A percentile compares a stretch with the other conserved stretches of the same genome.
Evolutionary conservation across 352 stramenopile genomes (phyloP).

Genomic region (Globisporangium barbulae): DNA sequence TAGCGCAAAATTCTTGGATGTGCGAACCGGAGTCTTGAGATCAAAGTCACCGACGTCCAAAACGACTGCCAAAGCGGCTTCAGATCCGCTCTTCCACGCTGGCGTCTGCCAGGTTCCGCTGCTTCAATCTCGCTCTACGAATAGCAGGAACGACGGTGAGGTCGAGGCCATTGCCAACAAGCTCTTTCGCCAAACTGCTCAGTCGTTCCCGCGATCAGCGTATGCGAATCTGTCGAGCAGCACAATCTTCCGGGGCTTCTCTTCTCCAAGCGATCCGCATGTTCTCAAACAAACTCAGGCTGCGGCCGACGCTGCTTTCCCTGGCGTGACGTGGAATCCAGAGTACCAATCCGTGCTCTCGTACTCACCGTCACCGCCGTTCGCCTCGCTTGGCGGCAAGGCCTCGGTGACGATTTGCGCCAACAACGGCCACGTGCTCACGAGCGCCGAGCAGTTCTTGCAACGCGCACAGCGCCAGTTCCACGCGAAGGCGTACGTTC

Average conservation of each 20-base stretch:
- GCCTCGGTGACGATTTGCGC: constrained; percentile 24
- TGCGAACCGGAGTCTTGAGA: not conserved
- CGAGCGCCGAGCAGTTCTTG: constrained; percentile 30
- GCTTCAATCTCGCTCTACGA: not conserved
- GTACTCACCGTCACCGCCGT: constrained; percentile 19
- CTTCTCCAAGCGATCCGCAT: not conserved
- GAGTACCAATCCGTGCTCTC: not conserved
- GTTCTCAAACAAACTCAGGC: constrained; percentile 2
- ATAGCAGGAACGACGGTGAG: not conserved
- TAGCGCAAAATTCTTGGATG: constrained; percentile 60
- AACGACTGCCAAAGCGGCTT: not conserved
- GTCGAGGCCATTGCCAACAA: not conserved
- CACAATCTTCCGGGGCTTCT: constrained; percentile 9
- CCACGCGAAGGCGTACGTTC: constrained; percentile 29
- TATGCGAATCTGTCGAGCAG: constrained; percentile 5
- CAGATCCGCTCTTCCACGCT: constrained; percentile 15
- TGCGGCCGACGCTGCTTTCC: constrained; percentile 9
- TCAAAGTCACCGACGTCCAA: not conserved
- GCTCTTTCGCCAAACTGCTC: constrained; percentile 15
- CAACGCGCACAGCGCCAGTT: constrained; percentile 33
- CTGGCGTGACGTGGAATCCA: constrained; percentile 13
- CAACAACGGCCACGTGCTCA: constrained; percentile 30
- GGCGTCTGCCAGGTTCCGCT: constrained; percentile 6
- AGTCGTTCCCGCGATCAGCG: constrained; percentile 14
- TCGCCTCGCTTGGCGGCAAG: constrained; percentile 14